A percentile compares a stretch with the other conserved stretches of the same genome.
Evolutionary conservation across 257 asterid species (phyloP).

Genomic region (Striga asiatica): DNA sequence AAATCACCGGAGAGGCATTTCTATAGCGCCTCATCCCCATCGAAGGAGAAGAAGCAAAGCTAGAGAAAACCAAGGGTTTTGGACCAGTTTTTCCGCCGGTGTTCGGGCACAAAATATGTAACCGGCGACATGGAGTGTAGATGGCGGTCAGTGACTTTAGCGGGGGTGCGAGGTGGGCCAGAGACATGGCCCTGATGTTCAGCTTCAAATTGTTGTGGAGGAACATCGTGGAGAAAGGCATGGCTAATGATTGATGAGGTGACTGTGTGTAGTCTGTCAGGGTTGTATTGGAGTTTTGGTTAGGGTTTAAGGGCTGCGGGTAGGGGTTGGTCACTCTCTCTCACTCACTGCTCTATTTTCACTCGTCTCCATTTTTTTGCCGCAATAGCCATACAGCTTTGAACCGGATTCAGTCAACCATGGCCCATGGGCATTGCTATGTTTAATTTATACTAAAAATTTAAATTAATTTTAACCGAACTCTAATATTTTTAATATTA

Average conservation of each 20-base stretch:
- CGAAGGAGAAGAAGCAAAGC: constrained; percentile 24
- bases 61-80: constrained; percentile 19
- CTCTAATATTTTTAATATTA: too few relatives aligned
- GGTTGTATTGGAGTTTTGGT: constrained; percentile 13
- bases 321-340: too few relatives aligned
- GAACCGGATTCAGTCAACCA: too few relatives aligned
- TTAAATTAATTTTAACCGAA: too few relatives aligned
- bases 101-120: constrained; percentile 24
- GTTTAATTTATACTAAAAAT: too few relatives aligned
- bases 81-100: constrained; percentile 5
- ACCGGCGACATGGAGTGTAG: constrained; percentile 20
- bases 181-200: constrained; percentile 41
- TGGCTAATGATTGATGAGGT: background rate
- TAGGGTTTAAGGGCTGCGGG: constrained; percentile 63
- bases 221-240: constrained; percentile 24
- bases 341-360: too few relatives aligned
- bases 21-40: constrained; percentile 26
- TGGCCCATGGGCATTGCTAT: too few relatives aligned
- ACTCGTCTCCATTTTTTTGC: too few relatives aligned
- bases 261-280: constrained; percentile 5
- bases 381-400: too few relatives aligned
- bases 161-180: constrained; percentile 25
- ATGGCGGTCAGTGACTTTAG: constrained; percentile 25
- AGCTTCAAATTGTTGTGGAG: constrained; percentile 23
- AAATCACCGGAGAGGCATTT: constrained; percentile 21